Evolutionary conservation across 495 filamentous ascomycete species (phyloP), one percentile per base, ranked within the genome.

Genomic region (Paragyromitra xinjiangensis): DNA sequence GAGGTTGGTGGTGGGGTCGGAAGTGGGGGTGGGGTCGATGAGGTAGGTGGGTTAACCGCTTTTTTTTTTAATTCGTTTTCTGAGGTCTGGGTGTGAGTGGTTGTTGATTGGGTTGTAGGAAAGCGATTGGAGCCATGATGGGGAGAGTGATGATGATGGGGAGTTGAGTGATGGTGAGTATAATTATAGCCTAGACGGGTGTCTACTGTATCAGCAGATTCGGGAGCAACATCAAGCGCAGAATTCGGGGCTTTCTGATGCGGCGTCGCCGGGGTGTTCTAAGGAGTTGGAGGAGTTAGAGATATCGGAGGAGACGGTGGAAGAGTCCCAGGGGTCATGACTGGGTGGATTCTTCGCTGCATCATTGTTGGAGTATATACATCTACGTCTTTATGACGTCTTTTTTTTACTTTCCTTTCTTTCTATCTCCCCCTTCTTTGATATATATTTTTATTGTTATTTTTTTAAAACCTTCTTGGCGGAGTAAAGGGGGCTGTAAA

Each of bases 61-160:
- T 16, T 42, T 8, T 56, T 29, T 51, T 7, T 7, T 3, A 45
- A 9, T 48, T 48, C 8, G 44, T 16, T 48, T 51, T 16, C 19
- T 16, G 12, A 12, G 39, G 12, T 73, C 2, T 59, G 26, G 26
- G 16, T 19, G n/a, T 58, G 26, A 12, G 6, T 16, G 22, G 50
- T 66, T 34, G 53, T 53, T 34, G 39, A 56, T 29, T 22, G 11
- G 40, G 29, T 16, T n/a, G 37, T 24, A 75, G 66, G 73, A 44
- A 71, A 76, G 48, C 39, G 73, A 75, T 26, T 64, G 55, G 72
- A 70, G 42, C 5, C 44, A 19, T n/a, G 45, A 72, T n/a, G 45
- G 64, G 6, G 56, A 56, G 2, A 44, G 63, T n/a, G 51, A 67
- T 34, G 37, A 48, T 14, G 72, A 63, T 56, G 69, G 24, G 44